These are phyloP conservation scores for Chaetomiaceae sp. DNA, from an alignment of 2,329 filamentous ascomycete species.

Conservation along the genomic window DNA sequence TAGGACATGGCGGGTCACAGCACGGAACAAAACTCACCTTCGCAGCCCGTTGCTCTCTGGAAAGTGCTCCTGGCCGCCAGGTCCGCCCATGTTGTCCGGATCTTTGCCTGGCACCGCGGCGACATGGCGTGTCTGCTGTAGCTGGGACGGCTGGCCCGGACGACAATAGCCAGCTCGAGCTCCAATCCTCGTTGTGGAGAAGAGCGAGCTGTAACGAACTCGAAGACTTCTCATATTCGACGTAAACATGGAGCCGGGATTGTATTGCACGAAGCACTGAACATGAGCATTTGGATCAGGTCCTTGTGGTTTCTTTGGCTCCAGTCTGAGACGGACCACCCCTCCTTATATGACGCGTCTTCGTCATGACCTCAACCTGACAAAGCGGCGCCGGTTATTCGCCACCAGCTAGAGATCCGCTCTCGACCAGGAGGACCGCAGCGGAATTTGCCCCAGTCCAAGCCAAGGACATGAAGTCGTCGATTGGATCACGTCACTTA, in stretches of 20 bases:
- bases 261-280: too few relatives aligned
- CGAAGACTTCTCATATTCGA: neutral
- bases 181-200: neutral
- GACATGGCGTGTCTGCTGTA: neutral
- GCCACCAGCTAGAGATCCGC: too few relatives aligned
- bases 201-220: neutral
- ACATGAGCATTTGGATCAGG: too few relatives aligned
- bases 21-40: conserved; percentile 5
- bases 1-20: too few relatives aligned
- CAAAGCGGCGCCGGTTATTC: too few relatives aligned
- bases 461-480: too few relatives aligned
- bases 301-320: neutral
- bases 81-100: conserved; percentile 17
- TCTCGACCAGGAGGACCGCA: too few relatives aligned
- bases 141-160: neutral
- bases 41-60: conserved; percentile 10
- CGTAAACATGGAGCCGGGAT: too few relatives aligned
- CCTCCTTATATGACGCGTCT: neutral
- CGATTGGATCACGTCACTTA: too few relatives aligned
- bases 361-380: neutral
- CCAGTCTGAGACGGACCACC: neutral
- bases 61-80: conserved; percentile 17
- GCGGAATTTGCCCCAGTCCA: too few relatives aligned
- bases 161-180: neutral
- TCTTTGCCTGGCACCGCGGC: neutral